Base-by-base conservation (phyloP, 768 basidiomycete genomes). In the Megacollybia marginata region DNA sequence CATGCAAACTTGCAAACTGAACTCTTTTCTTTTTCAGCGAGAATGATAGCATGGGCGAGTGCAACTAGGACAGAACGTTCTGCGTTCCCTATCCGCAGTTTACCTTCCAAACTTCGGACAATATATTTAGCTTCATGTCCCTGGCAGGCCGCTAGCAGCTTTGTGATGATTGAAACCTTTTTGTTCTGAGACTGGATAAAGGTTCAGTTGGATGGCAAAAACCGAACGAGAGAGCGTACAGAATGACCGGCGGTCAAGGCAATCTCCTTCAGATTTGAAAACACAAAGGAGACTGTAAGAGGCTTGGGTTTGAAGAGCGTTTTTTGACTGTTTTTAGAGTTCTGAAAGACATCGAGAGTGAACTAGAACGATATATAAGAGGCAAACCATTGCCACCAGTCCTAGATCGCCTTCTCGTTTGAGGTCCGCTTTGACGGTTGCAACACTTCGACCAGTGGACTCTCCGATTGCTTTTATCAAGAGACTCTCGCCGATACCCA, bases 321-420 rank as follows among this genome's bases (percentile, higher is more conserved):
- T 64, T 88, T 91, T 65, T 98, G 95, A 53, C 77, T 85, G 58
- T 88, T 91, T 69, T 94, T 90, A 15, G 94, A 97, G 59, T 84
- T 92, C 93, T 97, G 56, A 2, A 33, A 34, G 42, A 11, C 9
- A 46, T 50, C 31, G 34, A 11, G 35, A 46, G 10, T 49, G 50
- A 35, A 47, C 47, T 50, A 7, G 28, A 31, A 12, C 42, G 12
- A 44, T 42, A 33, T 16, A 20, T 43, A 16, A 49, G 15, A 51
- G 13, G 54, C 77, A 57, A 49, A 85, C 94, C 88, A 88, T 92
- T n/a, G 96, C 96, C 1, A 99, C 95, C 28, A 94, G 73, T 8
- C 96, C 96, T 7, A 99, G 72, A 62, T 99, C 96, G 34, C 96
- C 96, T 60, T 93, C 92, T 62, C 83, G 89, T 76, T 93, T 92